Conservation (phyloP, 2,329 filamentous ascomycete species). For the Fusarium camptoceras region DNA sequence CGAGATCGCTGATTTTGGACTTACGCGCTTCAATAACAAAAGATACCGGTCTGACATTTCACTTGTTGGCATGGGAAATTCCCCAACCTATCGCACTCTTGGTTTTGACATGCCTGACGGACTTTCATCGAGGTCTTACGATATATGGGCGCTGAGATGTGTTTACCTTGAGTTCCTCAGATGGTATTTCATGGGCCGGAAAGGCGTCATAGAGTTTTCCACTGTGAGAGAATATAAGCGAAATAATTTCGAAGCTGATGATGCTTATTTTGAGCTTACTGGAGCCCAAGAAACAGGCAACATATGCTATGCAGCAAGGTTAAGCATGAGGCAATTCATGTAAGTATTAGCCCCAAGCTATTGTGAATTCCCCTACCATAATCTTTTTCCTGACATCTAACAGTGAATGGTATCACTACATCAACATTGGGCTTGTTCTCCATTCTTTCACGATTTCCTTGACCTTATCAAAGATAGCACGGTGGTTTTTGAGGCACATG, state of each 20-base stretch:
- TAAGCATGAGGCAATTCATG: not conserved
- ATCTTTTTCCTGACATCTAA: not conserved
- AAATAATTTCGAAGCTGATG: not conserved
- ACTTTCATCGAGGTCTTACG: not conserved
- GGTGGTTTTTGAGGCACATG: not conserved
- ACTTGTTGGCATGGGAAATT: not conserved
- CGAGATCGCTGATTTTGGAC: conserved; percentile 7
- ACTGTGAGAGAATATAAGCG: not conserved
- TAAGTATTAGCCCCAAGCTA: not conserved
- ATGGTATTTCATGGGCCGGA: not conserved
- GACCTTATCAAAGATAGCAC: not conserved
- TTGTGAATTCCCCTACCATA: not conserved
- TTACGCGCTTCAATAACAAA: not conserved
- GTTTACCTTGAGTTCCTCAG: not conserved
- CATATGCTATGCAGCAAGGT: conserved; percentile 3
- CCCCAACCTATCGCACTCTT: not conserved
- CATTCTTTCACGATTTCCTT: conserved; percentile 1
- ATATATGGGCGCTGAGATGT: not conserved
- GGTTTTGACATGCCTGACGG: conserved; percentile 5
- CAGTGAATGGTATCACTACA: not conserved
- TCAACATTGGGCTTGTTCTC: not conserved
- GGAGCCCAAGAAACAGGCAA: not conserved
- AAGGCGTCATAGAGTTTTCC: not conserved
- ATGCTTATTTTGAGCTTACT: not conserved
- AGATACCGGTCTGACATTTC: not conserved